Evolutionary conservation across 257 asterid species (phyloP), one percentile per base, ranked within the genome.

Genomic region (Plantago major): DNA sequence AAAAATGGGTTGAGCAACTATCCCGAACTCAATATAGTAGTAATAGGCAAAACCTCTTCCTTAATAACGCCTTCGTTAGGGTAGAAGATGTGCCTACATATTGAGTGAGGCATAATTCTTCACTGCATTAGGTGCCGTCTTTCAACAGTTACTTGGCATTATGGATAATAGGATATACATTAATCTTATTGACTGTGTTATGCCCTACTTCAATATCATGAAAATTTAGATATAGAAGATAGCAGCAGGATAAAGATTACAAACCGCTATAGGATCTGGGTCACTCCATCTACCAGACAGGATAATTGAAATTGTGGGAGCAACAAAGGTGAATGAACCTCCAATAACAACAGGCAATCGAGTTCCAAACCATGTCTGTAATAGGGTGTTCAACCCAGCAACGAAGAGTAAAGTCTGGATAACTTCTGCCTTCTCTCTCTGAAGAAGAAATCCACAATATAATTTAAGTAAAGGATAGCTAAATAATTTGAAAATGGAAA

Each of bases 391-490:
- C 55, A 84, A 67, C 15, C 97, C 97, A 62, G 97, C 84, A 70
- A 89, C 97, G 71, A 89, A 89, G 30, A 89, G 87, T 44, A 82
- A 46, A 9, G 97, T 89, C 66, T 89, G 97, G 61, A 89, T 89
- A 46, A 89, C 97, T 73, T 79, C 69, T 30, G 94, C 95, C 66
- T 86, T 89, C 88, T 89, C 97, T 84, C 74, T 88, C 97, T 89
- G 70, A 37, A 67, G 51, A 69, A 71, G 59, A 3, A 7, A 63
- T 14, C 7, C 26, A 22, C 26, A 2, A 22, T 22, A 13, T 28
- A n/a, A 15, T 3, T 11, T 9, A 40, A 2, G 17, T 14, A 63
- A 42, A 9, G 16, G 6, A 37, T 6, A 62, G 16, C 38, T 46
- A 55, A 26, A 12, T 7, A 7, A 69, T 37, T 19, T 10, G 15